These are phyloP conservation scores for Chloroidium sp. DNA, from an alignment of 163 green algal species.

Conservation along the genomic window DNA sequence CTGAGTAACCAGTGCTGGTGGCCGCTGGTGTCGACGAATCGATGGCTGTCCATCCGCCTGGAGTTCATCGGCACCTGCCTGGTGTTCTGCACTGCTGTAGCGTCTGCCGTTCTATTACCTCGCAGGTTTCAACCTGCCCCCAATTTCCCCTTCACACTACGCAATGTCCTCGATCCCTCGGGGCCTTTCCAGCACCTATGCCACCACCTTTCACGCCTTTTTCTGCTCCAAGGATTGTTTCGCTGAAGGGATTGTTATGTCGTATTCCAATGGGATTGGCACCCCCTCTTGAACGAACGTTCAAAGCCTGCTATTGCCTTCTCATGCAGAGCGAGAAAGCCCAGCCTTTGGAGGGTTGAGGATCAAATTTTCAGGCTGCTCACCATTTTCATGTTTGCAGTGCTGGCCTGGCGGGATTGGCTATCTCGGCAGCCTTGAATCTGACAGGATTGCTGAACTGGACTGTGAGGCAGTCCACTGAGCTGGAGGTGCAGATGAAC, in stretches of 20 bases:
- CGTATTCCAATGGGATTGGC: no score
- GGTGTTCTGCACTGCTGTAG: conserved; percentile 24
- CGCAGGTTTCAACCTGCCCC: not conserved
- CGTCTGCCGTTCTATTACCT: conserved; percentile 37
- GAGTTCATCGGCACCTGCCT: conserved; percentile 72
- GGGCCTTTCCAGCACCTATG: no score
- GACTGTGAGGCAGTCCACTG: conserved; percentile 55
- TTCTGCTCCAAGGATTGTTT: no score
- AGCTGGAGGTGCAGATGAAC: conserved; percentile 17
- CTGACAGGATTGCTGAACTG: conserved; percentile 71
- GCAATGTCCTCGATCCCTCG: no score
- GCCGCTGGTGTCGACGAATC: conserved; percentile 53
- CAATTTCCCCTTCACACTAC: no score
- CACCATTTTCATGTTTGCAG: not conserved
- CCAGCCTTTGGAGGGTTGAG: no score
- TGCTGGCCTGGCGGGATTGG: conserved; percentile 74
- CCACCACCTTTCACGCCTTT: no score
- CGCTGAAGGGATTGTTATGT: no score
- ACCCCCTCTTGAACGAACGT: no score
- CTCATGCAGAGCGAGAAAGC: no score
- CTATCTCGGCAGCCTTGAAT: conserved; percentile 81
- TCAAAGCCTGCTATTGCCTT: no score
- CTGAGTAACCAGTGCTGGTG: not conserved
- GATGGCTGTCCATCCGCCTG: conserved; percentile 85
- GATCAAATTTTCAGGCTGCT: no score